Percentiles rank a stretch among this genome's conserved stretches.
Conservation (phyloP, 1,284 basidiomycete genomes). For the Leccinum subspadiceum region DNA sequence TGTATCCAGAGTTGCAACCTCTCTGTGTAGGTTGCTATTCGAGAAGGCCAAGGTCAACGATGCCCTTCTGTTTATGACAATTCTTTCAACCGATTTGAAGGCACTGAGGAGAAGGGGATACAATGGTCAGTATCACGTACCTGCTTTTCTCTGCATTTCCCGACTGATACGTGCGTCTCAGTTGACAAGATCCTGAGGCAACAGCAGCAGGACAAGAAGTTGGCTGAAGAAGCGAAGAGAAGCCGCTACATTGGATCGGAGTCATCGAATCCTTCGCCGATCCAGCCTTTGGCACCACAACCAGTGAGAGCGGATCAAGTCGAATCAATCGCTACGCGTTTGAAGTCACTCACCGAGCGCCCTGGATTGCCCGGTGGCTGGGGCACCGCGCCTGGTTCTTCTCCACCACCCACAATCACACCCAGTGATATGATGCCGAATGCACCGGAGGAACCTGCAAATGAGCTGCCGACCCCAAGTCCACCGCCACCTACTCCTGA, state of each 20-base stretch:
- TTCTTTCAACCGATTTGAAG: slow-evolving; percentile 86
- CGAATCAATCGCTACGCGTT: slow-evolving; percentile 8
- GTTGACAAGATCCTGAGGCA: slow-evolving; percentile 91
- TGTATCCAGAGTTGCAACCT: slow-evolving; percentile 65
- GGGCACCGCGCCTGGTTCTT: slow-evolving; percentile 15
- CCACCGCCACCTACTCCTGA: slow-evolving; percentile 14
- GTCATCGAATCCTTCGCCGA: slow-evolving; percentile 5
- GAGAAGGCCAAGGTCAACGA: slow-evolving; percentile 78
- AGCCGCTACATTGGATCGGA: slow-evolving; percentile 27
- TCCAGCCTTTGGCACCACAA: slow-evolving; percentile 17
- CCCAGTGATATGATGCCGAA: not conserved
- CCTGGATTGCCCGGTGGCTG: slow-evolving; percentile 25
- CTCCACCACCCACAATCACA: slow-evolving; percentile 8
- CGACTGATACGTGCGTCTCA: slow-evolving; percentile 25
- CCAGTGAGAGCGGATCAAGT: slow-evolving; percentile 3
- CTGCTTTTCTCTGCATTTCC: not conserved
- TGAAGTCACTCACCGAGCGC: slow-evolving; percentile 24
- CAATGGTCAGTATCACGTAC: slow-evolving; percentile 52
- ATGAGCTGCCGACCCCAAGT: slow-evolving; percentile 4
- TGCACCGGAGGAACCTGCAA: slow-evolving; percentile 7
- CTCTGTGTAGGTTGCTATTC: slow-evolving; percentile 76
- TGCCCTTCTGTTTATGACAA: slow-evolving; percentile 86
- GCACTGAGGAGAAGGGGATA: slow-evolving; percentile 85
- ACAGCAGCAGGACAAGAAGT: slow-evolving; percentile 72
- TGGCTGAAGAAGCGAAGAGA: slow-evolving; percentile 48